These are phyloP conservation scores for Sporothrix mexicana DNA, from an alignment of 2,329 filamentous ascomycete species.

Conservation along the genomic window DNA sequence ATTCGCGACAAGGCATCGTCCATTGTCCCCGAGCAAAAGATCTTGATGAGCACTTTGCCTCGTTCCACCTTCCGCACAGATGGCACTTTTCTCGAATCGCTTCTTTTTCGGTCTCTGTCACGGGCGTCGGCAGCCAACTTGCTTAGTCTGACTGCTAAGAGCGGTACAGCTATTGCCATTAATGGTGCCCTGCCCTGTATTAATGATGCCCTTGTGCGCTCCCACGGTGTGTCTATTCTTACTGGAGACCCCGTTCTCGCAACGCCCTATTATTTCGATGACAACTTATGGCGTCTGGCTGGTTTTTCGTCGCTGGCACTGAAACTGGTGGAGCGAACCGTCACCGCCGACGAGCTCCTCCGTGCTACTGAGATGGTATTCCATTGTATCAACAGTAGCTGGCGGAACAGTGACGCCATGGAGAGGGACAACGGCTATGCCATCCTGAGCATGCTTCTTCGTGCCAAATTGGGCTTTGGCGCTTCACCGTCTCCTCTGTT, in stretches of 20 bases:
- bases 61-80: conserved; percentile 81
- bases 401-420: conserved; percentile 98
- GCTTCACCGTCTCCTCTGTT: conserved; percentile 40
- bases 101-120: conserved; percentile 77
- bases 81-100: conserved; percentile 77
- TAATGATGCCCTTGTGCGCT: conserved; percentile 82
- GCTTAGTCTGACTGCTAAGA: conserved; percentile 71
- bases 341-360: conserved; percentile 71
- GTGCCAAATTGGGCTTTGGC: conserved; percentile 75
- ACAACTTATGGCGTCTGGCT: conserved; percentile 90
- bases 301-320: conserved; percentile 86
- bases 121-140: conserved; percentile 71
- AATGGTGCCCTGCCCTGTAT: conserved; percentile 88
- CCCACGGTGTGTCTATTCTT: conserved; percentile 80
- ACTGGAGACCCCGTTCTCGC: conserved; percentile 83
- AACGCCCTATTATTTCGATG: conserved; percentile 83
- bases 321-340: conserved; percentile 80
- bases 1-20: conserved; percentile 84
- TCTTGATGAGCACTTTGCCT: conserved; percentile 83
- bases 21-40: conserved; percentile 78
- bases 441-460: conserved; percentile 80
- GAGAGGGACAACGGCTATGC: conserved; percentile 94
- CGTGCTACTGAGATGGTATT: conserved; percentile 84
- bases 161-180: conserved; percentile 78
- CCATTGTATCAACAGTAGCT: conserved; percentile 84